A percentile compares a stretch with the other conserved stretches of the same genome.
These are phyloP conservation scores for Salicornia ramosissima DNA, from an alignment of 148 eudicot species.

Conservation along the genomic window DNA sequence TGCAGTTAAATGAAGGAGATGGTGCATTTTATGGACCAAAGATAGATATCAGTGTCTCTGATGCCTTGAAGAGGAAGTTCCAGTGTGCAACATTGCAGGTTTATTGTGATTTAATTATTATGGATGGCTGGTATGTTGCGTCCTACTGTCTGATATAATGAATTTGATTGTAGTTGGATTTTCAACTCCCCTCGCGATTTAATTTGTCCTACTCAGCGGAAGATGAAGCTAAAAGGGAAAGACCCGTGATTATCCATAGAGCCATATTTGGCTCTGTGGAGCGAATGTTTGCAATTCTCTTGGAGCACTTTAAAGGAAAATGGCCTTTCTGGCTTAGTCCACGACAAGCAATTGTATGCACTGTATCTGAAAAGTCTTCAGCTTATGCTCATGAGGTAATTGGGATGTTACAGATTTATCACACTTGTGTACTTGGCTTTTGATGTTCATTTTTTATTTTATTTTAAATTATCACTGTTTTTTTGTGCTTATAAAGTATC, in stretches of 20 bases:
- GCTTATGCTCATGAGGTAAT: conserved; percentile 77
- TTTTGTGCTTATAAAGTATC: background rate
- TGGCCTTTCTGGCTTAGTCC: conserved; percentile 99
- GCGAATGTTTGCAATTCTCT: conserved; percentile 94
- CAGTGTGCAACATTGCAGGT: conserved; percentile 99
- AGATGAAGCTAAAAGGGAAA: conserved; percentile 92
- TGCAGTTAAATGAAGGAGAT: conserved; percentile 88
- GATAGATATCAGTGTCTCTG: conserved; percentile 95
- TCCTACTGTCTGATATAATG: background rate
- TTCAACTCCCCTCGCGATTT: conserved; percentile 87
- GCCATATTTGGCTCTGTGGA: conserved; percentile 97
- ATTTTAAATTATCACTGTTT: conserved; percentile 1
- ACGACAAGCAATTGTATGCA: conserved; percentile 87
- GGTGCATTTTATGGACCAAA: conserved; percentile 99
- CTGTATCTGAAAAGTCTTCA: conserved; percentile 78
- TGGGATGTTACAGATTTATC: background rate
- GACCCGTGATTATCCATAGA: conserved; percentile 95
- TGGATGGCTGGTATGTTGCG: background rate
- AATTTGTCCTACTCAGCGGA: conserved; percentile 88
- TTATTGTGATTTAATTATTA: conserved; percentile 11
- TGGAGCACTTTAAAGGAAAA: conserved; percentile 96
- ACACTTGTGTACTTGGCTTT: background rate
- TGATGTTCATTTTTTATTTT: background rate
- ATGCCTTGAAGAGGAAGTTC: conserved; percentile 91
- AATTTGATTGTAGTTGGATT: conserved; percentile 67